A percentile compares a stretch with the other conserved stretches of the same genome.
These are phyloP conservation scores for Sedum album DNA, from an alignment of 164 flowering plant genomes.

Conservation along the genomic window DNA sequence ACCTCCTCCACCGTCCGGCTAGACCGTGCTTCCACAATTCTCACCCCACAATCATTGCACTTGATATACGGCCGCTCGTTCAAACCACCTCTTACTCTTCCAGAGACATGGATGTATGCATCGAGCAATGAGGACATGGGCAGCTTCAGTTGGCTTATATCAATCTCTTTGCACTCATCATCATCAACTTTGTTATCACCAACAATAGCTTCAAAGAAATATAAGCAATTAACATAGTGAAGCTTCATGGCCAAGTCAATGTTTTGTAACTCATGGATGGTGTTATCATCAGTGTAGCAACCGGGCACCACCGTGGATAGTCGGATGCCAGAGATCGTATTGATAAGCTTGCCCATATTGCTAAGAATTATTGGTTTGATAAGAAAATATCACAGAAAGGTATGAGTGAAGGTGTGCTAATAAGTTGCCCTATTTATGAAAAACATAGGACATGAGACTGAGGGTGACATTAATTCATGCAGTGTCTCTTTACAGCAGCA, in stretches of 20 bases:
- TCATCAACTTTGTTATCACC: slow-evolving; percentile 18
- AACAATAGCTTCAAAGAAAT: slow-evolving; percentile 34
- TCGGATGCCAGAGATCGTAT: slow-evolving; percentile 18
- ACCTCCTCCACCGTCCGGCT: slow-evolving; percentile 36
- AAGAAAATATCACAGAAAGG: neutral
- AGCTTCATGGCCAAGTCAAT: slow-evolving; percentile 67
- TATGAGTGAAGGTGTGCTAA: neutral
- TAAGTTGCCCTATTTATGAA: neutral
- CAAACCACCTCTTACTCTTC: slow-evolving; percentile 48
- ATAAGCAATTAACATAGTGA: slow-evolving; percentile 53
- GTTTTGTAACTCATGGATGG: slow-evolving; percentile 25
- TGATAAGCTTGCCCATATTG: neutral
- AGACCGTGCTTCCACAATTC: slow-evolving; percentile 47
- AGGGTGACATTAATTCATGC: neutral
- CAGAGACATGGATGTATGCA: slow-evolving; percentile 21
- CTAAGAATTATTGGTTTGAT: neutral
- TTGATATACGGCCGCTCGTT: slow-evolving; percentile 47
- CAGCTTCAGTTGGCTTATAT: slow-evolving; percentile 27
- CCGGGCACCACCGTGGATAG: slow-evolving; percentile 69
- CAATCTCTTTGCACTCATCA: slow-evolving; percentile 4
- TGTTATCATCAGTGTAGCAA: slow-evolving; percentile 29
- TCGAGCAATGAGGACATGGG: slow-evolving; percentile 52
- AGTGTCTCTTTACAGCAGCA: no score
- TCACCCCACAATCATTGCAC: slow-evolving; percentile 70
- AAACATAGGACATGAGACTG: neutral